Conservation (phyloP, 73 alveolate genomes). For the Paramecium sexaurelia region DNA sequence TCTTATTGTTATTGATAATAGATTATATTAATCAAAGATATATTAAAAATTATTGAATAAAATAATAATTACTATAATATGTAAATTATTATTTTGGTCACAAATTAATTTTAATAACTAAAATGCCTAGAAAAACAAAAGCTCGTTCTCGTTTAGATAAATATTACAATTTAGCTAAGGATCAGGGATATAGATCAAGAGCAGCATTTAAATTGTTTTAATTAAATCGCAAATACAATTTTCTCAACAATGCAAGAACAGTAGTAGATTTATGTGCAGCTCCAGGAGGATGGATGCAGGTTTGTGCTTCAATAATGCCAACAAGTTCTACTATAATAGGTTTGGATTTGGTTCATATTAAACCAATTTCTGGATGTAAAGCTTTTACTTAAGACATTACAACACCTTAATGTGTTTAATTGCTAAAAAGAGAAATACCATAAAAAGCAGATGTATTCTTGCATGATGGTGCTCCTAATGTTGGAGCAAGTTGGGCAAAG, state of each 20-base stretch:
- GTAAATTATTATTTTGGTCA: conserved; percentile 3
- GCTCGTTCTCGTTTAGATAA: conserved; percentile 84
- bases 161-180: conserved; percentile 94
- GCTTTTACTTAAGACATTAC: conserved; percentile 98
- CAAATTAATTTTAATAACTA: conserved; percentile 52
- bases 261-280: conserved; percentile 99
- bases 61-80: not conserved
- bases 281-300: conserved; percentile 99
- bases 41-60: not conserved
- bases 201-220: conserved; percentile 98
- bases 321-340: conserved; percentile 96
- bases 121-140: conserved; percentile 85
- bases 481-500: conserved; percentile 98
- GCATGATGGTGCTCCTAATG: conserved; percentile 99
- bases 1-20: not conserved
- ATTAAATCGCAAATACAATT: conserved; percentile 92
- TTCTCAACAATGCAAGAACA: conserved; percentile 90
- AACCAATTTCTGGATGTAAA: conserved; percentile 98
- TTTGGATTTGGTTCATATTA: conserved; percentile 98
- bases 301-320: conserved; percentile 80
- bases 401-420: conserved; percentile 88
- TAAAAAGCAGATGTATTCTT: conserved; percentile 98
- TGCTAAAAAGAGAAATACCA: conserved; percentile 86
- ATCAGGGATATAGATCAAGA: conserved; percentile 96
- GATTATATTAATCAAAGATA: not conserved